Conservation (phyloP, 805 yeast genomes). For the Candida silvicultrix region DNA sequence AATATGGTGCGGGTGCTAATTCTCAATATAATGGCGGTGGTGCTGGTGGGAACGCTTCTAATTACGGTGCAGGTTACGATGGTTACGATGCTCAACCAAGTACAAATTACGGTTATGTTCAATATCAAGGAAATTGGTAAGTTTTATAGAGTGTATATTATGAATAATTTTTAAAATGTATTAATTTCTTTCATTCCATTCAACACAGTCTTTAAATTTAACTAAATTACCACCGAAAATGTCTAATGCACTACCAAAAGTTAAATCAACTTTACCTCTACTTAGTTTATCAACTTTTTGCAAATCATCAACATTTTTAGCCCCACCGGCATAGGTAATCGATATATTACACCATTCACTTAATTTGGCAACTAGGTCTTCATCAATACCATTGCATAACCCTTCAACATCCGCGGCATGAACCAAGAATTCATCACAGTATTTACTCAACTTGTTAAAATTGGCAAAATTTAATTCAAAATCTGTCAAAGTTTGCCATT, state of each 20-base stretch:
- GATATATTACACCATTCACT: conserved; percentile 79
- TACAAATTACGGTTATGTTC: conserved; percentile 2
- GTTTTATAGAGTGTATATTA: not conserved
- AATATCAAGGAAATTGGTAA: not conserved
- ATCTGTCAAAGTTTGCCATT: conserved; percentile 89
- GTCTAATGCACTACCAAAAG: conserved; percentile 90
- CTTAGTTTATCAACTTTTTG: conserved; percentile 61
- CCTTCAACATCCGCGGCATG: conserved; percentile 99
- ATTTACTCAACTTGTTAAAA: conserved; percentile 46
- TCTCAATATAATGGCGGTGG: conserved; percentile 27
- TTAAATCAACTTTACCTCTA: conserved; percentile 79
- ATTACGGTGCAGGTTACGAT: conserved; percentile 13
- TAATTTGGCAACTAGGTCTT: conserved; percentile 59
- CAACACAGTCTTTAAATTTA: conserved; percentile 64
- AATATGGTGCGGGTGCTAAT: conserved; percentile 27
- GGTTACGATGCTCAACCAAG: conserved; percentile 20
- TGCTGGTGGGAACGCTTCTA: conserved; percentile 29
- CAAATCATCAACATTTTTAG: conserved; percentile 66
- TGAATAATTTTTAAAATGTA: conserved; percentile 3
- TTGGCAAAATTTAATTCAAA: conserved; percentile 48
- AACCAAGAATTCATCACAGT: conserved; percentile 81
- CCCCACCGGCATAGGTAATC: conserved; percentile 97
- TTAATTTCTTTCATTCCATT: conserved; percentile 49
- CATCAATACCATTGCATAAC: conserved; percentile 87
- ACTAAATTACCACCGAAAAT: conserved; percentile 90